A percentile compares a stretch with the other conserved stretches of the same genome.
Evolutionary conservation across 345 rosid genomes (phyloP).

Genomic region (Salix koriyanagi): DNA sequence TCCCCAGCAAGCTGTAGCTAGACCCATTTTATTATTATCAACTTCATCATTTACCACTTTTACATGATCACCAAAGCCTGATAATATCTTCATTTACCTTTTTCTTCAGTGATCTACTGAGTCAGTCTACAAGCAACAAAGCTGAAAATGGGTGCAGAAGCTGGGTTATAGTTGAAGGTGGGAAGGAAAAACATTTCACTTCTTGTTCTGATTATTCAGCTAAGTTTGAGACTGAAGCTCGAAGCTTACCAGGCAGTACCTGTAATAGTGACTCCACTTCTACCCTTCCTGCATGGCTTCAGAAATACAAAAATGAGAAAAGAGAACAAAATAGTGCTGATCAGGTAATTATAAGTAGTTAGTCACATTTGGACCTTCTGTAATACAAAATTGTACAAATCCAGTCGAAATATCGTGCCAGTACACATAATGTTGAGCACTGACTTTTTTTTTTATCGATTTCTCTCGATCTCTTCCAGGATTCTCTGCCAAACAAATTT

Average conservation of each 20-base stretch:
- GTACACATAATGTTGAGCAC: not conserved
- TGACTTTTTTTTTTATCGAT: constrained; percentile 6
- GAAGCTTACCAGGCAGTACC: constrained; percentile 22
- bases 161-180: constrained; percentile 33
- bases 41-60: not conserved
- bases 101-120: constrained; percentile 33
- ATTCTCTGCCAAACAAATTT: constrained; percentile 39
- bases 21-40: not conserved
- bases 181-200: constrained; percentile 37
- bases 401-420: not conserved
- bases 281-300: constrained; percentile 32
- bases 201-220: constrained; percentile 28
- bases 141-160: constrained; percentile 35
- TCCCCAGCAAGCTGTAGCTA: not conserved
- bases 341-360: constrained; percentile 29
- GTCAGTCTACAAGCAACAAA: constrained; percentile 40
- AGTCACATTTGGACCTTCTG: not conserved
- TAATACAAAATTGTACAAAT: not conserved
- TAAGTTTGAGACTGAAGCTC: constrained; percentile 19
- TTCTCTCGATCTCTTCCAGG: constrained; percentile 31
- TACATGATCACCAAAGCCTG: not conserved
- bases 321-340: constrained; percentile 27
- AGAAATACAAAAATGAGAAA: constrained; percentile 27
- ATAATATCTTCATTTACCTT: not conserved
- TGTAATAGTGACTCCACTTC: constrained; percentile 32